Base-by-base conservation (phyloP, 441 rosid genomes). In the Gossypium aridum region DNA sequence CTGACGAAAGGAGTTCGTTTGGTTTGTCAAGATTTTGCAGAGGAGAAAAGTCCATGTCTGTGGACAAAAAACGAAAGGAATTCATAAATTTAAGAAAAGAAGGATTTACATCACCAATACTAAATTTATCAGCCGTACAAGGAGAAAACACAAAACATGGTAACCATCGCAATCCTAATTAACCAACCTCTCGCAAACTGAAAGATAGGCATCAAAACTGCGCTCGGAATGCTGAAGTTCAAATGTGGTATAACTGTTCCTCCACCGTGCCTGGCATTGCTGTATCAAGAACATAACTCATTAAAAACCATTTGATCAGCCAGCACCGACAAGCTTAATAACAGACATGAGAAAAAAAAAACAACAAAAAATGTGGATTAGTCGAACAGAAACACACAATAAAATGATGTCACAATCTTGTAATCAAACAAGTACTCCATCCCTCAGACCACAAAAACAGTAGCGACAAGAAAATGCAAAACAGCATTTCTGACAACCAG, bases 201-300 rank as follows among this genome's bases (percentile, higher is more conserved):
- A 70, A 93, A 89, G 80, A 93, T 85, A 6, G 98, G 97, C 39
- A 83, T 87, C 83, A 93, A 81, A 74, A 86, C 86, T 19, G 89
- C 96, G 76, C 91, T 87, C 16, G 99, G 98, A 75, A 93, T 93
- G 91, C 94, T 91, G 85, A 96, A 96, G 83, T 96, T 96, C 80
- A 96, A 82, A 84, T 93, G 91, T 0, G 99, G 98, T 82, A 96
- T 92, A 76, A 89, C 73, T 28, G 84, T 89, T 71, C 99, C 96
- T 9, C 93, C 96, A 25, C 94, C 96, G 34, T 96, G 98, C 82
- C 97, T 84, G 3, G 99, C 92, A 23, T 96, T 96, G 90, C 99
- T 96, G 88, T 67, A 72, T 69, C 81, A 79, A 79, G 70, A 73
- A 76, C 43, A 73, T 26, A 70, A 43, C 71, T 49, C 49, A 25